Evolutionary conservation across 352 stramenopile genomes (phyloP), one percentile per base, ranked within the genome.

Genomic region (Thalassiosira hispida): DNA sequence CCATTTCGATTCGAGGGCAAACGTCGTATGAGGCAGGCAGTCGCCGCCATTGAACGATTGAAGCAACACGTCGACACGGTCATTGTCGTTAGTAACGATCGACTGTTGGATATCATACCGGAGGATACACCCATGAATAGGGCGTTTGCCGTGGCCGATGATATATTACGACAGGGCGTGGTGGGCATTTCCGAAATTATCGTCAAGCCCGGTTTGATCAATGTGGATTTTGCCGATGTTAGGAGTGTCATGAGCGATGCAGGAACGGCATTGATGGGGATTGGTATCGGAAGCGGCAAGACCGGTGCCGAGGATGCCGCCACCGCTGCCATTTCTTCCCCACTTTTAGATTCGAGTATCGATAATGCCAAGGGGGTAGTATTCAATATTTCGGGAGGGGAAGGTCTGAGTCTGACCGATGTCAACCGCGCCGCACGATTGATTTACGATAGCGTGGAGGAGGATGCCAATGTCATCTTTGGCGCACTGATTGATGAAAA

Each of bases 11-110:
- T 97, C 55, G 96, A 99, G 86, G 96, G 96, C 11, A 93, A 93
- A 5, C 97, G 97, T 70, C 91, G 96, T 18, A 98, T 97, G 84
- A 87, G 93, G n/a, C 90, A 98, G 66, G 96, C 96, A 8, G 93
- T 97, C 73, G 93, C 92, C 44, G 96, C 95, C 11, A 96, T 98
- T 47, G 94, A 97, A 77, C 92, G 97, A 60, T 89, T 99, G 46
- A 86, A 95, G 49, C 71, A 81, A 40, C 63, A 93, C 57, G 96
- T 98, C 8, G 96, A 99, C 84, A 98, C 96, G 33, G 66, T 99
- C 18, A 98, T 99, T 79, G 92, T 98, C 12, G 96, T 99, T 57
- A 96, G 95, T 25, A 99, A 99, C 85, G 95, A 99, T 86, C 98
- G 98, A 81, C 84, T 99, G 18, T 79, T 98, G 74, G 88, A 92